Evolutionary conservation across 2,329 filamentous ascomycete species (phyloP).

Genomic region (Fusarium sp.): DNA sequence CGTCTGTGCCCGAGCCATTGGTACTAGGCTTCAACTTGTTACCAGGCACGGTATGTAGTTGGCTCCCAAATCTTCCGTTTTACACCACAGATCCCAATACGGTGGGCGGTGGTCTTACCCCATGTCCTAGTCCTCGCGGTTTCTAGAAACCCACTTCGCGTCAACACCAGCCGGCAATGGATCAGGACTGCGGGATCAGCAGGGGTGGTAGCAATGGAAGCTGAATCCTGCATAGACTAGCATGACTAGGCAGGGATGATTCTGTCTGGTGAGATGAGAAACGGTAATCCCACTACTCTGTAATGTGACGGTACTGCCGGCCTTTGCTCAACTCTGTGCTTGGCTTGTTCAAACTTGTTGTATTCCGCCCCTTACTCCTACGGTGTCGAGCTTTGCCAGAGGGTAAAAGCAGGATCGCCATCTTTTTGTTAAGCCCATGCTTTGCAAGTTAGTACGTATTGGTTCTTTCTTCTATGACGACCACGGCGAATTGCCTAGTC

Average conservation of each 20-base stretch:
- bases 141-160: slow-evolving; percentile 42
- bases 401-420: slow-evolving; percentile 23
- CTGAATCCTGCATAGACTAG: slow-evolving; percentile 20
- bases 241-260: slow-evolving; percentile 9
- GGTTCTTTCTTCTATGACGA: slow-evolving; percentile 7
- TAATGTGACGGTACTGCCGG: slow-evolving; percentile 19
- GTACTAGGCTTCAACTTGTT: slow-evolving; percentile 19
- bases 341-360: slow-evolving; percentile 12
- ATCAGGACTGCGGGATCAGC: slow-evolving; percentile 26
- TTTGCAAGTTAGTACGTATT: slow-evolving; percentile 8
- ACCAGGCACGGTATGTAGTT: slow-evolving; percentile 41
- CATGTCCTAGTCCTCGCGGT: slow-evolving; percentile 41
- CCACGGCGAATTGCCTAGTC: slow-evolving; percentile 6
- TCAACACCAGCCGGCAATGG: slow-evolving; percentile 29
- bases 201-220: slow-evolving; percentile 14
- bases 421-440: slow-evolving; percentile 2
- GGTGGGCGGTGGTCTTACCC: slow-evolving; percentile 33
- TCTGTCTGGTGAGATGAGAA: slow-evolving; percentile 14
- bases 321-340: slow-evolving; percentile 9
- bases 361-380: slow-evolving; percentile 9
- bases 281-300: slow-evolving; percentile 11
- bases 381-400: slow-evolving; percentile 1
- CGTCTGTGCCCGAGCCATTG: slow-evolving; percentile 25
- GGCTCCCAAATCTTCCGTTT: slow-evolving; percentile 32
- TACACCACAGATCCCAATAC: slow-evolving; percentile 20